Evolutionary conservation across 805 yeast species (phyloP).

Genomic region (Tetrapisispora arboricola): DNA sequence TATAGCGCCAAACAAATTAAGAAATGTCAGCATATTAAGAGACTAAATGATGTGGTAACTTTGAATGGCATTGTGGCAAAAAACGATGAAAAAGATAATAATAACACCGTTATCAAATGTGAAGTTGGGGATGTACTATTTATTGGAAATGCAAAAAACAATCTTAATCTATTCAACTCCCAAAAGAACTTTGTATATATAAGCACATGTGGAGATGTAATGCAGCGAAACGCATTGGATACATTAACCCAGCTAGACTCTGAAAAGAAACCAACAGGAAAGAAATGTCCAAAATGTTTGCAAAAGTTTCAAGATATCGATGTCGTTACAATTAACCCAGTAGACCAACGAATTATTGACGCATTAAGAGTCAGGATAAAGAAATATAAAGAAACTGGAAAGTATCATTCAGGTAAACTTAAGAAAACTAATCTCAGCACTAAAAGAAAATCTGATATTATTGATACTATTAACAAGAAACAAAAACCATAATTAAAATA

Average conservation of each 20-base stretch:
- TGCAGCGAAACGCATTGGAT: slow-evolving; percentile 28
- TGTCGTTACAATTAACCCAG: slow-evolving; percentile 32
- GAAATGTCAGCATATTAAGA: slow-evolving; percentile 28
- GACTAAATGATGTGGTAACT: slow-evolving; percentile 37
- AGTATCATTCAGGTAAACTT: slow-evolving; percentile 31
- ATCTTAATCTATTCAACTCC: background rate
- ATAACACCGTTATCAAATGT: slow-evolving; percentile 8
- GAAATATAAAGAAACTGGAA: slow-evolving; percentile 15
- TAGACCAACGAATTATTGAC: slow-evolving; percentile 12
- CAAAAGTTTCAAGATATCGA: slow-evolving; percentile 16
- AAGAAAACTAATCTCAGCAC: slow-evolving; percentile 19
- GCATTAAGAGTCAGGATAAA: slow-evolving; percentile 18
- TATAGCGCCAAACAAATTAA: slow-evolving; percentile 18
- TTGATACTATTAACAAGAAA: slow-evolving; percentile 7
- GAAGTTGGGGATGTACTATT: slow-evolving; percentile 25
- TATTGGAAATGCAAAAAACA: slow-evolving; percentile 24
- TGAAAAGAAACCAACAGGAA: slow-evolving; percentile 4
- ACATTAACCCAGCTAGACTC: no score
- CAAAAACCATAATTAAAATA: background rate
- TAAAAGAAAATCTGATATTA: background rate
- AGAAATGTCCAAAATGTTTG: slow-evolving; percentile 37
- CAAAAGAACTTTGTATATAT: slow-evolving; percentile 34
- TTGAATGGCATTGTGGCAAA: slow-evolving; percentile 24
- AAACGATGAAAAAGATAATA: slow-evolving; percentile 1
- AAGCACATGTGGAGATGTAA: slow-evolving; percentile 37